Evolutionary conservation across 2,329 filamentous ascomycete genomes (phyloP).

Genomic region (Alternaria burnsii): DNA sequence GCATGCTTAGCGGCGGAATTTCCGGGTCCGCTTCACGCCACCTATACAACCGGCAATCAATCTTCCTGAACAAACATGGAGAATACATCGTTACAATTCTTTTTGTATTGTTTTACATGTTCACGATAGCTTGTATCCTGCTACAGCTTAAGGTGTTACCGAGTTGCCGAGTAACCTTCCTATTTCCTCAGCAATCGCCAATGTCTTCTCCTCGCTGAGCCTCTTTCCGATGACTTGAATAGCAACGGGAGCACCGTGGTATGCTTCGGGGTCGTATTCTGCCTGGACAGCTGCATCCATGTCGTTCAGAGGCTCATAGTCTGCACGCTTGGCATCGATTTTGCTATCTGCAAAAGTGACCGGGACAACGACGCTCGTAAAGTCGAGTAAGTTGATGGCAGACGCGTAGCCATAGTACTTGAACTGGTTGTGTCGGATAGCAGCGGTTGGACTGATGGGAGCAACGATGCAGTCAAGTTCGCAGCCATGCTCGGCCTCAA

Average conservation of each 20-base stretch:
- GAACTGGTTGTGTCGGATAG: constrained; percentile 20
- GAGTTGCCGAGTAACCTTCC: constrained; percentile 9
- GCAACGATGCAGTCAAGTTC: constrained; percentile 19
- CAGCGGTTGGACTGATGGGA: constrained; percentile 30
- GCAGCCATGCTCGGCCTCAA: not conserved
- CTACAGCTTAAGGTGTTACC: not conserved
- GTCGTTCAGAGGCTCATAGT: constrained; percentile 25
- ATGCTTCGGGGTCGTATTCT: constrained; percentile 16
- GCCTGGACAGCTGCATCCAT: constrained; percentile 19
- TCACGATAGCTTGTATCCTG: not conserved
- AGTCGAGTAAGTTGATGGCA: constrained; percentile 20
- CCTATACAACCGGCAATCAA: not conserved
- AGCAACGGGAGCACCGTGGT: constrained; percentile 20
- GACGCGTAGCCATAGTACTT: constrained; percentile 20
- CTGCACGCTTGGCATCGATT: constrained; percentile 18
- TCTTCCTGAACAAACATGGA: not conserved
- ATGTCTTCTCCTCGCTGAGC: constrained; percentile 18
- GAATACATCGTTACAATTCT: not conserved
- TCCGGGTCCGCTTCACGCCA: not conserved
- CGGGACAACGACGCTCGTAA: constrained; percentile 28
- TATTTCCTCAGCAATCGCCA: constrained; percentile 15
- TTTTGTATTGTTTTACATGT: not conserved
- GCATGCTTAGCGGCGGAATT: constrained; percentile 5
- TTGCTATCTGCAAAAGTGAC: constrained; percentile 29
- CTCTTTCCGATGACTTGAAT: constrained; percentile 17